Percentiles rank a stretch among this genome's conserved stretches.
Evolutionary conservation across 208 protist species (phyloP).

Genomic region (Trichomonas tenax): DNA sequence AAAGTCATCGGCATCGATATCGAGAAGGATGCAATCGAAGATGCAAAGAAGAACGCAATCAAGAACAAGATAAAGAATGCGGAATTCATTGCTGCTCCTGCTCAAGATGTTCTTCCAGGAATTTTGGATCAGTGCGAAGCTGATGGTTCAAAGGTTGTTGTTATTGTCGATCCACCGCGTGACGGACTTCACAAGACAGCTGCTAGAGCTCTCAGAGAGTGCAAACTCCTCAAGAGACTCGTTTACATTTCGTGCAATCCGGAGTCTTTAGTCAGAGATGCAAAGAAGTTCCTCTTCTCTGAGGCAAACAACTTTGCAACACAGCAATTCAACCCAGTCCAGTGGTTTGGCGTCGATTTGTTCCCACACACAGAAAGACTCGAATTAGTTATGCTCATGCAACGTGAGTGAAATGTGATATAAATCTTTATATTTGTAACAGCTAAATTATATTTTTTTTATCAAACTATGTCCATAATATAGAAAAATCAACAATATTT

Average conservation of each 20-base stretch:
- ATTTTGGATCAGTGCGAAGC: background rate
- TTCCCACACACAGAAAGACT: slow-evolving; percentile 36
- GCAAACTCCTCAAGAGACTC: background rate
- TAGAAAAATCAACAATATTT: no score
- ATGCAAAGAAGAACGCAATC: slow-evolving; percentile 34
- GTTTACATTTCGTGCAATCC: slow-evolving; percentile 38
- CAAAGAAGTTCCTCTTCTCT: slow-evolving; percentile 6
- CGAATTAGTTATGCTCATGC: background rate
- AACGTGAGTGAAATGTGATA: background rate
- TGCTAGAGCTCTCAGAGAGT: slow-evolving; percentile 28
- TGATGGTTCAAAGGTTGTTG: slow-evolving; percentile 22
- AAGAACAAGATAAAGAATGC: slow-evolving; percentile 28
- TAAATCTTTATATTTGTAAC: background rate
- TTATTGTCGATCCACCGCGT: slow-evolving; percentile 42
- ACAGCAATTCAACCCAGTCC: slow-evolving; percentile 15
- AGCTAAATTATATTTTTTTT: background rate
- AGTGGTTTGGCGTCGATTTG: slow-evolving; percentile 27
- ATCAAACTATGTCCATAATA: no score
- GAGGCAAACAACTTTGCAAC: background rate
- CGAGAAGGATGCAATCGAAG: slow-evolving; percentile 24
- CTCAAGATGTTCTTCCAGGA: slow-evolving; percentile 22
- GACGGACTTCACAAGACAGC: slow-evolving; percentile 33
- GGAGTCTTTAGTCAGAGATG: slow-evolving; percentile 4
- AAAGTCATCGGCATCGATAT: slow-evolving; percentile 36
- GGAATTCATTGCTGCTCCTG: slow-evolving; percentile 29